phyloP scores from a whole-genome alignment of 495 filamentous ascomycete genomes.

The Hyaloscypha variabilis region DNA sequence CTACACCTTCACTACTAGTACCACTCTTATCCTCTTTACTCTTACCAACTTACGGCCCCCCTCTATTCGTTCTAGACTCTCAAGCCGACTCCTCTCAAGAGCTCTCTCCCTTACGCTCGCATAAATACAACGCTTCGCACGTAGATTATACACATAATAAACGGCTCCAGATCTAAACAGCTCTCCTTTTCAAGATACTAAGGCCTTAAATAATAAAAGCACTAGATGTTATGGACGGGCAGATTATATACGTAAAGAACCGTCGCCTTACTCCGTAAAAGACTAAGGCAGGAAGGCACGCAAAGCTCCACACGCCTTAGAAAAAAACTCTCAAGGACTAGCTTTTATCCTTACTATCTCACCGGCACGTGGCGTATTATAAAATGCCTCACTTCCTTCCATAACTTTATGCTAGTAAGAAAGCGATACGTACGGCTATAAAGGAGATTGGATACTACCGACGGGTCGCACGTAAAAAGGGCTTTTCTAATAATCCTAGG shows the following conservation, averaged over 20 bases:
- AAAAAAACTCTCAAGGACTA: background rate
- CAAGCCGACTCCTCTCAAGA: background rate
- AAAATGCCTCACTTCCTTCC: background rate
- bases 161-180: background rate
- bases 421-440: slow-evolving; percentile 5
- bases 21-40: no score
- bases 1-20: background rate
- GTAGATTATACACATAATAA: background rate
- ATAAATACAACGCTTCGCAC: no score
- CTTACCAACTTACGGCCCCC: background rate
- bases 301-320: slow-evolving; percentile 1
- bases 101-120: background rate
- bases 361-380: background rate
- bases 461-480: background rate
- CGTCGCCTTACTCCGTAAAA: slow-evolving; percentile 2
- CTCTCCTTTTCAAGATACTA: background rate
- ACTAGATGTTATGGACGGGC: background rate
- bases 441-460: background rate
- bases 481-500: slow-evolving; percentile 4
- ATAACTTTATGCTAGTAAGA: background rate
- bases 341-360: background rate
- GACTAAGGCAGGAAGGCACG: background rate
- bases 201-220: background rate
- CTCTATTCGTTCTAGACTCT: background rate
- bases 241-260: background rate